Evolutionary conservation across 1,284 basidiomycete genomes (phyloP).

Genomic region (Ustilago curta): DNA sequence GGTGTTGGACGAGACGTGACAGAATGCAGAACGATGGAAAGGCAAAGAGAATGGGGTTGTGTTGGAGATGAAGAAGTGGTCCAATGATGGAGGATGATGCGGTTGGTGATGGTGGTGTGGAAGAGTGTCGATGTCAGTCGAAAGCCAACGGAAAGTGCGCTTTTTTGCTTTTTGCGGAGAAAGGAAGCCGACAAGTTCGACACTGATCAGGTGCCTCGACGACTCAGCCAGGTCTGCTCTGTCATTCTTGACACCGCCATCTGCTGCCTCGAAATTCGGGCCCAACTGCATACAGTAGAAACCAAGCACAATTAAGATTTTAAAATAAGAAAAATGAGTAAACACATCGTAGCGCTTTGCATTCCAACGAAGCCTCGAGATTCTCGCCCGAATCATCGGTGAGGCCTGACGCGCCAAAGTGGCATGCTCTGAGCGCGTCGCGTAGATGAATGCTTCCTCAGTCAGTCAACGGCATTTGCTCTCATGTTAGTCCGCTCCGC

Average conservation of each 20-base stretch:
- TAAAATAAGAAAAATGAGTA: not conserved
- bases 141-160: not conserved
- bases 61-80: not conserved
- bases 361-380: not conserved
- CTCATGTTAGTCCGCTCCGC: not conserved
- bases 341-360: not conserved
- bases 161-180: constrained; percentile 4
- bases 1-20: not conserved
- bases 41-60: not conserved
- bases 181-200: not conserved
- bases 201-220: not conserved
- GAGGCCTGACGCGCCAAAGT: not conserved
- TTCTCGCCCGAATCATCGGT: constrained; percentile 21
- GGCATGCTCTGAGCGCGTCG: constrained; percentile 12
- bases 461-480: too few species aligned
- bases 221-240: constrained; percentile 6
- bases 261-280: not conserved
- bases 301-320: not conserved
- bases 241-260: not conserved
- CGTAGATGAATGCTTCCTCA: constrained; percentile 9
- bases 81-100: not conserved
- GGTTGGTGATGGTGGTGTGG: not conserved
- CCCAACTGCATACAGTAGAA: constrained; percentile 9
- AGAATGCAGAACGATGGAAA: not conserved
- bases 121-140: not conserved